A percentile compares a stretch with the other conserved stretches of the same genome.
These are phyloP conservation scores for Leucosporidium scottii DNA, from an alignment of 768 basidiomycete species.

Conservation along the genomic window DNA sequence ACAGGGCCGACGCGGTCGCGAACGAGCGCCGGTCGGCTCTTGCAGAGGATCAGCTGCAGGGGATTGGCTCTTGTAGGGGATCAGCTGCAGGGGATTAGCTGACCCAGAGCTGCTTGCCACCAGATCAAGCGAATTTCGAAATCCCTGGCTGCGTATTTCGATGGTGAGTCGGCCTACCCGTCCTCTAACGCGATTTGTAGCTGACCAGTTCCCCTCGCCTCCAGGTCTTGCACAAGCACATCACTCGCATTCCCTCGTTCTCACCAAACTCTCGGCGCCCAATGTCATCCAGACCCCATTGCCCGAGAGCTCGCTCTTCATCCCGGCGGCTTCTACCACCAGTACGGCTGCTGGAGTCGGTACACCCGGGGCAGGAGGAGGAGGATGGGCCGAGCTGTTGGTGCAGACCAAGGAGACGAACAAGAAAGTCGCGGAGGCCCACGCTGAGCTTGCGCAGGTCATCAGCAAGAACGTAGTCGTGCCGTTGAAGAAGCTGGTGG, in stretches of 20 bases:
- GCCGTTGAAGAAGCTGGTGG: constrained; percentile 18
- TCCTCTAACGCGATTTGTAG: background rate
- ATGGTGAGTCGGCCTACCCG: background rate
- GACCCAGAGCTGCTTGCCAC: no score
- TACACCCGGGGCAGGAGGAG: background rate
- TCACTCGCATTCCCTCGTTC: constrained; percentile 8
- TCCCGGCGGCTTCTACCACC: constrained; percentile 10
- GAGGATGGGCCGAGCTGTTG: constrained; percentile 27
- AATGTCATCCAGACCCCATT: constrained; percentile 14
- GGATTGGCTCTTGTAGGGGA: no score
- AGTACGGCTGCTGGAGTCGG: background rate
- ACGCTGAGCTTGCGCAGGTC: constrained; percentile 8
- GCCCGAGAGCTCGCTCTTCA: constrained; percentile 22
- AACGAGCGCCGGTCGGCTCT: no score
- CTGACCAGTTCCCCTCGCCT: background rate
- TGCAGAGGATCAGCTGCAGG: no score
- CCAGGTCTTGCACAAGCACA: constrained; percentile 17
- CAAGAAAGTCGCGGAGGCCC: constrained; percentile 6
- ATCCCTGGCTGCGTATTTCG: constrained; percentile 11
- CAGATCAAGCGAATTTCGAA: constrained; percentile 18
- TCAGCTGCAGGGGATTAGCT: no score
- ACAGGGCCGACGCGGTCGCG: no score
- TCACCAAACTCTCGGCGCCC: constrained; percentile 7
- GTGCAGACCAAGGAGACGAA: constrained; percentile 13
- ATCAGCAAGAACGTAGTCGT: constrained; percentile 20